phyloP scores from a whole-genome alignment of 441 rosid genomes.

The Gossypium schwendimanii region DNA sequence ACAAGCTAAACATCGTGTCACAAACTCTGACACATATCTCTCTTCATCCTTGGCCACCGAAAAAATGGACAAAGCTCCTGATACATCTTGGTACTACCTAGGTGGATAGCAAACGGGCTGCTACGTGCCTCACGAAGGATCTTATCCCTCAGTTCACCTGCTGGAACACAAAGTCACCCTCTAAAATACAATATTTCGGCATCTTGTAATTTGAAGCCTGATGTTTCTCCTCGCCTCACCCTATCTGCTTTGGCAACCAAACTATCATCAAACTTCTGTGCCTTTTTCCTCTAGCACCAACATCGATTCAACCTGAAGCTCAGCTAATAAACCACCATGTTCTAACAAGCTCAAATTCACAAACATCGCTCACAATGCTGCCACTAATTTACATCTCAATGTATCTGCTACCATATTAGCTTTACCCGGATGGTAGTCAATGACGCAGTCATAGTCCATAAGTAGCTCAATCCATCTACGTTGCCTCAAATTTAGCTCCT shows the following conservation, averaged over 20 bases:
- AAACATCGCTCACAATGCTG: too few relatives aligned
- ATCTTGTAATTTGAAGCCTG: background rate
- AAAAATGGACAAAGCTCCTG: background rate
- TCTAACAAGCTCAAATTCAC: background rate
- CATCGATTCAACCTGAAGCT: background rate
- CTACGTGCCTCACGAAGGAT: background rate
- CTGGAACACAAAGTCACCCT: background rate
- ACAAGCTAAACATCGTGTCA: background rate
- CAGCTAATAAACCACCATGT: too few relatives aligned
- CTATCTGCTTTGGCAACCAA: background rate
- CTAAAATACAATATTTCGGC: background rate
- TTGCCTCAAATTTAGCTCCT: background rate
- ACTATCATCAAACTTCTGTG: background rate
- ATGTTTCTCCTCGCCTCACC: background rate
- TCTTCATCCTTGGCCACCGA: background rate
- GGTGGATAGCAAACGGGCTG: too few relatives aligned
- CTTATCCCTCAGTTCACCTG: background rate
- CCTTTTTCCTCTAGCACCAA: background rate
- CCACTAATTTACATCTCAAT: background rate
- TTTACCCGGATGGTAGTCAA: background rate
- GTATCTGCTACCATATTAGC: background rate
- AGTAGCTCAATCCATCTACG: too few relatives aligned
- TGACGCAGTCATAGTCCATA: background rate
- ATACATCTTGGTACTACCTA: too few relatives aligned
- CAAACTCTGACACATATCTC: background rate